A percentile compares a stretch with the other conserved stretches of the same genome.
Evolutionary conservation across 768 basidiomycete species (phyloP).

Genomic region (Lactifluus rugatus): DNA sequence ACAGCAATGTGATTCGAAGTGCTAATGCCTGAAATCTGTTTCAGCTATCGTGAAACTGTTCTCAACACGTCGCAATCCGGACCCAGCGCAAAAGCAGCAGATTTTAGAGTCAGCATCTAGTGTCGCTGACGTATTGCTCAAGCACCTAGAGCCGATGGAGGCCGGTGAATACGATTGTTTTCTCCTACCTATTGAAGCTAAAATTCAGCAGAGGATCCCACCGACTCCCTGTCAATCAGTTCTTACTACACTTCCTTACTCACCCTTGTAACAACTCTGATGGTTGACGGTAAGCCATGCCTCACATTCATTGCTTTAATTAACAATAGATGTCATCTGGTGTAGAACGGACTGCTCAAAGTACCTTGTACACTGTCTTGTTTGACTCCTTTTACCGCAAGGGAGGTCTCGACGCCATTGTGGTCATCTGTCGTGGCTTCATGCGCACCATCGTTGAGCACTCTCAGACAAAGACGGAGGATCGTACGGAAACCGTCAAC

Average conservation of each 20-base stretch:
- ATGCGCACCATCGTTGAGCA: constrained; percentile 48
- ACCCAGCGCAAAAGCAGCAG: constrained; percentile 66
- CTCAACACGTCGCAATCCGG: constrained; percentile 68
- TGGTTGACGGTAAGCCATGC: constrained; percentile 46
- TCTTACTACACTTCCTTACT: constrained; percentile 49
- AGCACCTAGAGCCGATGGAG: constrained; percentile 49
- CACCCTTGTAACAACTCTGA: constrained; percentile 38
- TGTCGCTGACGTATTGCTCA: constrained; percentile 62
- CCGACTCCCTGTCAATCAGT: constrained; percentile 34
- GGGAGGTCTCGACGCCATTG: constrained; percentile 62
- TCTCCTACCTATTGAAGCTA: not conserved
- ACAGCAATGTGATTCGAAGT: not conserved
- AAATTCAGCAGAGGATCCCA: constrained; percentile 20
- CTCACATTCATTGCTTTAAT: not conserved
- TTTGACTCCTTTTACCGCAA: constrained; percentile 62
- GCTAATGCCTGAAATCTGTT: not conserved
- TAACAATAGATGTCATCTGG: constrained; percentile 5
- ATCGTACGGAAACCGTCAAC: constrained; percentile 45
- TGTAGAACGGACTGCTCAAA: constrained; percentile 65
- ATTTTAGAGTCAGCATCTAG: constrained; percentile 58
- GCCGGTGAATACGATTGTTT: constrained; percentile 37
- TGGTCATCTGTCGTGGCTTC: constrained; percentile 46
- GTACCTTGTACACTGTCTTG: constrained; percentile 73
- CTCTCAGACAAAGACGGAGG: constrained; percentile 39
- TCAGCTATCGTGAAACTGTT: constrained; percentile 82